phyloP scores from a whole-genome alignment of 176 grass and related monocot genomes.

The Oryza brachyantha region DNA sequence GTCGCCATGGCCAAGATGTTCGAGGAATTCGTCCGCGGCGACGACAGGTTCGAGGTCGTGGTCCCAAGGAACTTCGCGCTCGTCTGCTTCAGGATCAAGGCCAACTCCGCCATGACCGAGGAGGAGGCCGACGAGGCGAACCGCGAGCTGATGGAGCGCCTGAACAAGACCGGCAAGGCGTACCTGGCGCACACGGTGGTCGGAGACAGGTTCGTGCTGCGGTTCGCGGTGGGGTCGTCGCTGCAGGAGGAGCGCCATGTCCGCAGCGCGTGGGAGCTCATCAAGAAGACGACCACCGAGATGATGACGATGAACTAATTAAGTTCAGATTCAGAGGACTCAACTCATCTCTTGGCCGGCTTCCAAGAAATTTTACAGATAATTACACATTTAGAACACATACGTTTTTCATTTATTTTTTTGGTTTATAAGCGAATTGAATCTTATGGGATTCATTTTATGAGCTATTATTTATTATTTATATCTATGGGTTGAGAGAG shows the following conservation, averaged over 20 bases:
- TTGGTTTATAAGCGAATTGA: too few relatives aligned
- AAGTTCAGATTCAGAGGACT: too few relatives aligned
- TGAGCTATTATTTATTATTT: background rate
- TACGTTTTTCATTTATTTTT: too few relatives aligned
- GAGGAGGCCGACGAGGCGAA: slow-evolving; percentile 8
- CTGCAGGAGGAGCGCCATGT: slow-evolving; percentile 44
- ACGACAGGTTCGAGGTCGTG: slow-evolving; percentile 43
- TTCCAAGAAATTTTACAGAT: too few relatives aligned
- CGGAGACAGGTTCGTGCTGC: slow-evolving; percentile 35
- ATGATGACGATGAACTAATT: background rate
- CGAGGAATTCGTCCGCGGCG: slow-evolving; percentile 35
- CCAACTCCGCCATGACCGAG: slow-evolving; percentile 2
- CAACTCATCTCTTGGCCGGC: too few relatives aligned
- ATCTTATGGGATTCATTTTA: background rate
- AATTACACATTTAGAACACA: too few relatives aligned
- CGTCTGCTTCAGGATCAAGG: slow-evolving; percentile 48
- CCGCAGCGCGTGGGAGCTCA: slow-evolving; percentile 39
- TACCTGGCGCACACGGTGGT: slow-evolving; percentile 46
- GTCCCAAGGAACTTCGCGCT: slow-evolving; percentile 27
- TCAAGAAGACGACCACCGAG: slow-evolving; percentile 24
- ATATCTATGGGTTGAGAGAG: background rate
- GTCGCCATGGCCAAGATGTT: slow-evolving; percentile 54
- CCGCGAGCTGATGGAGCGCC: slow-evolving; percentile 33
- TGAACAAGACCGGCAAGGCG: slow-evolving; percentile 34
- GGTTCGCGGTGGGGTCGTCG: slow-evolving; percentile 45